Percentiles rank a stretch among this genome's conserved stretches.
phyloP scores from a whole-genome alignment of 2,329 filamentous ascomycete species.

The Neonectria coccinea region DNA sequence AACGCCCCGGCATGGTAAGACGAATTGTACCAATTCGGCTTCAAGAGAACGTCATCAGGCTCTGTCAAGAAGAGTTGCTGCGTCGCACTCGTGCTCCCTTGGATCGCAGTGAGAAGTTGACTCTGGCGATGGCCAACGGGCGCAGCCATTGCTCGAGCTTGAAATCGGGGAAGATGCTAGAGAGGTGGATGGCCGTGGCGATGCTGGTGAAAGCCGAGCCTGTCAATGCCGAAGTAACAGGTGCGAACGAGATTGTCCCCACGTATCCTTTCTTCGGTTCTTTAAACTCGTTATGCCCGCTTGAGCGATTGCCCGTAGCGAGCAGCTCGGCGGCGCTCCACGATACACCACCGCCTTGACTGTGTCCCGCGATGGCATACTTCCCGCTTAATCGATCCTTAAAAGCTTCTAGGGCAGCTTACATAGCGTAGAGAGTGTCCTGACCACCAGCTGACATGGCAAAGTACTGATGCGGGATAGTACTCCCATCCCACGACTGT shows the following conservation, averaged over 20 bases:
- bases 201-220: not conserved
- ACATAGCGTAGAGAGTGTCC: constrained; percentile 57
- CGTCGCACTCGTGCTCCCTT: constrained; percentile 7
- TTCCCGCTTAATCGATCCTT: constrained; percentile 45
- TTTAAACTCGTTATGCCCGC: constrained; percentile 6
- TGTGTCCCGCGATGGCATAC: constrained; percentile 61
- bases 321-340: constrained; percentile 51
- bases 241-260: constrained; percentile 31
- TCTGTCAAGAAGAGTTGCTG: constrained; percentile 20
- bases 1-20: constrained; percentile 26
- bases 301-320: constrained; percentile 31
- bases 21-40: not conserved
- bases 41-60: fast-evolving
- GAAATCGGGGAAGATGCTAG: constrained; percentile 31
- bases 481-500: constrained; percentile 48
- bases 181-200: not conserved
- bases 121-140: constrained; percentile 22
- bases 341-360: constrained; percentile 58
- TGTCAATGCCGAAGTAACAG: constrained; percentile 14
- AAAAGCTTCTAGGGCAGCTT: constrained; percentile 57
- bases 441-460: constrained; percentile 52
- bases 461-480: constrained; percentile 56
- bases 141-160: constrained; percentile 32
- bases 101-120: constrained; percentile 16
- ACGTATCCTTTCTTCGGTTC: constrained; percentile 13